Base-by-base conservation (phyloP, 2,329 filamentous ascomycete species). In the Didymella glomerata region DNA sequence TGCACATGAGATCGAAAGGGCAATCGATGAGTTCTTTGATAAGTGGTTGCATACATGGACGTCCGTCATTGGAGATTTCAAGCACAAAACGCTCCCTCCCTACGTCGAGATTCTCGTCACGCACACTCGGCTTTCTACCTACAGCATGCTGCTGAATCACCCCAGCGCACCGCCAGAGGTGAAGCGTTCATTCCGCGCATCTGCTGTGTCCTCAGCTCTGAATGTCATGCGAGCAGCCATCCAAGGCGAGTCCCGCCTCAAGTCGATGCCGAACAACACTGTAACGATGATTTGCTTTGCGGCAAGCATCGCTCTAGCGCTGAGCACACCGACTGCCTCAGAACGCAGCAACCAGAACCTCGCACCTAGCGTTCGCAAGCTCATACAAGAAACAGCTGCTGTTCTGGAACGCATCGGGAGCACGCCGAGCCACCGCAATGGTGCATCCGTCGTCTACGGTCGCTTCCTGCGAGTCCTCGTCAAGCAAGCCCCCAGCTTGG, bases 241-340 rank as follows among this genome's bases (percentile, higher is more conserved):
- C 6, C 89, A 91, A 73, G 89, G 89, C 32, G 89, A 92, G 69
- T 79, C 82, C 0, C 84, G 88, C 61, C 81, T 92, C 0, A 87
- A 87, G 54, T 91, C 89, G 0, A 92, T 92, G 89, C 89, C 89
- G 0, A 92, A 92, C 74, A 92, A 92, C 66, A 91, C 89, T 0
- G 85, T 89, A 54, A 90, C 91, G 63, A 92, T 92, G 90, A 90
- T 92, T 13, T 90, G 88, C 1, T 91, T 91, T 63, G 89, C 89
- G 0, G 75, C 71, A 16, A 74, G 67, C 34, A 66, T 75, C 78
- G 87, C 45, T 83, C 84, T 49, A 76, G 91, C 55, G 86, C 59
- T 76, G 20, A 73, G 73, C 55, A 67, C 70, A 16, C 68, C 72
- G 13, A 55, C 68, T 2, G 62, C 70, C 5, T 60, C 64, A 8